Conservation (phyloP, 164 flowering plant genomes). For the Protea cynaroides region DNA sequence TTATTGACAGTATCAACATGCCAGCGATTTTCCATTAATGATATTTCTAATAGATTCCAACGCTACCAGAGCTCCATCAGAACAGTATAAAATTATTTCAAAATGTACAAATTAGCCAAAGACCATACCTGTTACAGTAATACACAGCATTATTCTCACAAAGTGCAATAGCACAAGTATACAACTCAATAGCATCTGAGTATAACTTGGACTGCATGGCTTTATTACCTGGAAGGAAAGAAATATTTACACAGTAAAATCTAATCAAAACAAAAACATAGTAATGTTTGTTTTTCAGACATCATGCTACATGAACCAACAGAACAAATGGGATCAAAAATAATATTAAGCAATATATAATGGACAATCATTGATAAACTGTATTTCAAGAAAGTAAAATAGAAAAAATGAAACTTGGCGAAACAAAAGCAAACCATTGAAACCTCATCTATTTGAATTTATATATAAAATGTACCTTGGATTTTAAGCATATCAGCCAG, state of each 20-base stretch:
- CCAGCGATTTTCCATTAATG: too few relatives aligned
- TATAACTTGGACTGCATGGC: constrained; percentile 72
- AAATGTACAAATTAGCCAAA: neutral
- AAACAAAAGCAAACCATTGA: neutral
- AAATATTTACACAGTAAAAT: neutral
- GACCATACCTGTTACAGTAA: constrained; percentile 80
- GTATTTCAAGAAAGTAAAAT: neutral
- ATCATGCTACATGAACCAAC: neutral
- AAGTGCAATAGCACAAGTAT: constrained; percentile 74
- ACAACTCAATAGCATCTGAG: constrained; percentile 74
- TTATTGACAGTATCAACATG: too few relatives aligned
- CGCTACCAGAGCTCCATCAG: too few relatives aligned
- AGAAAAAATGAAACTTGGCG: neutral
- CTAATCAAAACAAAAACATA: too few relatives aligned
- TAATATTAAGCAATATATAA: too few relatives aligned
- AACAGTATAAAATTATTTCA: neutral
- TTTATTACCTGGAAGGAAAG: constrained; percentile 56
- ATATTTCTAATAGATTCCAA: too few relatives aligned
- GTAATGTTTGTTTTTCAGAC: neutral
- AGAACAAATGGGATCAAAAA: neutral
- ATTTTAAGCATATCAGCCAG: constrained; percentile 71
- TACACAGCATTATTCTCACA: constrained; percentile 76
- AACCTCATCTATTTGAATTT: neutral
- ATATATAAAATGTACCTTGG: constrained; percentile 41
- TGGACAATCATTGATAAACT: neutral